Evolutionary conservation across 1,284 basidiomycete genomes (phyloP).

Genomic region (Mycena citricolor): DNA sequence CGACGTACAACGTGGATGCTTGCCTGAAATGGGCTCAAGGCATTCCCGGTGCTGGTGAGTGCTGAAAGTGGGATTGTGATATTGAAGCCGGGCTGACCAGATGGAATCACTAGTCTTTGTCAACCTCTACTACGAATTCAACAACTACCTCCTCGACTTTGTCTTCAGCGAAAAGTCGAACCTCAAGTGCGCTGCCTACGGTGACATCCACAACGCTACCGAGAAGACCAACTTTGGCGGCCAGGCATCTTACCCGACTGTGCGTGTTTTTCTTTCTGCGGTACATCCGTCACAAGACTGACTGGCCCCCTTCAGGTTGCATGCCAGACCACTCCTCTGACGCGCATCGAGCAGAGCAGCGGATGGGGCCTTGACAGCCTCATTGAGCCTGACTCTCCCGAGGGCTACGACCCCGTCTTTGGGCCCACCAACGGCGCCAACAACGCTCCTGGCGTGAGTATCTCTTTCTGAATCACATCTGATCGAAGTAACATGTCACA

Average conservation of each 20-base stretch:
- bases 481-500: not conserved
- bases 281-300: not conserved
- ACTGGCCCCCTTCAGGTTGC: slow-evolving; percentile 3
- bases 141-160: slow-evolving; percentile 39
- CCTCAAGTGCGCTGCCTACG: slow-evolving; percentile 44
- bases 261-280: not conserved
- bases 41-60: no score
- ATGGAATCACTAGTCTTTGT: slow-evolving; percentile 43
- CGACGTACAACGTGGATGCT: slow-evolving; percentile 19
- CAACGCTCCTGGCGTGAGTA: slow-evolving; percentile 13
- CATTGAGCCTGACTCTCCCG: slow-evolving; percentile 3
- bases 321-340: slow-evolving; percentile 9
- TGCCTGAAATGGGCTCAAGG: slow-evolving; percentile 18
- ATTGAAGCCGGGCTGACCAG: slow-evolving; percentile 39
- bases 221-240: slow-evolving; percentile 32
- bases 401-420: slow-evolving; percentile 14
- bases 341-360: slow-evolving; percentile 10
- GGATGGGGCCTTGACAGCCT: slow-evolving; percentile 8
- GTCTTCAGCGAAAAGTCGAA: slow-evolving; percentile 38
- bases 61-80: slow-evolving; percentile 41
- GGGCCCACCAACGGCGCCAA: slow-evolving; percentile 10
- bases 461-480: not conserved
- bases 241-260: slow-evolving; percentile 22
- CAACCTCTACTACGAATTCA: slow-evolving; percentile 46
- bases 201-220: slow-evolving; percentile 31